phyloP scores from a whole-genome alignment of 1,284 basidiomycete genomes.

The Lentinula novae-zelandiae region DNA sequence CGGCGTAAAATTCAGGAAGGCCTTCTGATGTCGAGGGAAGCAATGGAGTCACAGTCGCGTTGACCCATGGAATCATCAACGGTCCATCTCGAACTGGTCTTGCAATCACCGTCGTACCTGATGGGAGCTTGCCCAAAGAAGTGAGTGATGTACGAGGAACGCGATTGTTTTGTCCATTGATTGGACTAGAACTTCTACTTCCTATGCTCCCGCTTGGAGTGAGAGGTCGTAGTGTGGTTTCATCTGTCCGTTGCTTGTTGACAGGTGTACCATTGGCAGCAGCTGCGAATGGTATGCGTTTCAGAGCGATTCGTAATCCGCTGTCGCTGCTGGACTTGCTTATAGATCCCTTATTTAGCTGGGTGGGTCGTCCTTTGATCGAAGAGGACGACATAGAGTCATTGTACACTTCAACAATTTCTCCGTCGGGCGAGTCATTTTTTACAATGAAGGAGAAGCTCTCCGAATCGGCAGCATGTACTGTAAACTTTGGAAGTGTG shows the following conservation, averaged over 20 bases:
- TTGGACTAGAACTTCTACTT: constrained; percentile 19
- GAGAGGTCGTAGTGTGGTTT: constrained; percentile 14
- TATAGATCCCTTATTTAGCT: constrained; percentile 53
- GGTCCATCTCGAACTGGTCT: constrained; percentile 50
- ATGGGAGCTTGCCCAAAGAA: constrained; percentile 21
- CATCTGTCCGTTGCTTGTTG: background rate
- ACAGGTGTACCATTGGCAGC: background rate
- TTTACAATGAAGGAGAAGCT: constrained; percentile 49
- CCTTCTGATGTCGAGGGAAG: constrained; percentile 20
- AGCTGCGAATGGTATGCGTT: background rate
- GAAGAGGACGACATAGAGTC: constrained; percentile 31
- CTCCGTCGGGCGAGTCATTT: constrained; percentile 47
- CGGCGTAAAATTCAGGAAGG: constrained; percentile 48
- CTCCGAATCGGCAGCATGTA: constrained; percentile 62
- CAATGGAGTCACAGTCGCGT: constrained; percentile 51
- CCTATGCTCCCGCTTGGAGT: constrained; percentile 18
- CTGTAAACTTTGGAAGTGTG: constrained; percentile 61
- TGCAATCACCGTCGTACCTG: constrained; percentile 16
- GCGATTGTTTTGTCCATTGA: constrained; percentile 19
- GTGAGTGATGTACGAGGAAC: constrained; percentile 20
- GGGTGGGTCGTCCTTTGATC: constrained; percentile 44
- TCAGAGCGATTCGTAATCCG: constrained; percentile 44
- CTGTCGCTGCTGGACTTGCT: constrained; percentile 50
- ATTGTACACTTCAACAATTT: constrained; percentile 56
- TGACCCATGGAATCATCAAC: constrained; percentile 59